Evolutionary conservation across 305 asterid species (phyloP).

Genomic region (Fraxinus floribunda): DNA sequence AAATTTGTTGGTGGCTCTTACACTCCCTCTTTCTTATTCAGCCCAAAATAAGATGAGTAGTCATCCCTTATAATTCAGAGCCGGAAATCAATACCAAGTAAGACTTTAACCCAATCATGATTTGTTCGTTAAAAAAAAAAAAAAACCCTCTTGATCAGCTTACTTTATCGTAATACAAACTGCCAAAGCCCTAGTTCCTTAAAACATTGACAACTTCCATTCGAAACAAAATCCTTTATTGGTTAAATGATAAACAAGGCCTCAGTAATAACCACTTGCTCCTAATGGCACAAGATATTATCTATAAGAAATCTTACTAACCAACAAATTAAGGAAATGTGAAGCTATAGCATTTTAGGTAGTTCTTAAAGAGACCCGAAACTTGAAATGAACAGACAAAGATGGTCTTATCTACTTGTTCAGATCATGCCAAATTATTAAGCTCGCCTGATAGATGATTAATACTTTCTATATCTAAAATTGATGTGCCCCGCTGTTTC

Average conservation of each 20-base stretch:
- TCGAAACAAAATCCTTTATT: background rate
- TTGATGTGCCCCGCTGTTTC: background rate
- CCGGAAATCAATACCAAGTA: background rate
- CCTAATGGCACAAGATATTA: background rate
- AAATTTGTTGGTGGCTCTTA: background rate
- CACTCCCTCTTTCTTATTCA: background rate
- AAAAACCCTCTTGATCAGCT: background rate
- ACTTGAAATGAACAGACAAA: background rate
- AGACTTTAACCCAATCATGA: background rate
- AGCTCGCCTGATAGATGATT: background rate
- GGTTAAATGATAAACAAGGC: background rate
- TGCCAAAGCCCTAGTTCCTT: background rate
- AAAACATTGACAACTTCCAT: background rate
- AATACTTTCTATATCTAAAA: background rate
- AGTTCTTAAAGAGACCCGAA: background rate
- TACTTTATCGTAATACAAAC: background rate
- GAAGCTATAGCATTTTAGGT: background rate
- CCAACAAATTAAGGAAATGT: background rate
- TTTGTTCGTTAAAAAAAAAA: background rate
- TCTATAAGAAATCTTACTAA: background rate
- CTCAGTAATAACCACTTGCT: background rate
- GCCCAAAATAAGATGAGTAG: background rate
- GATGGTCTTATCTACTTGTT: background rate
- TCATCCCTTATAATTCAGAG: background rate
- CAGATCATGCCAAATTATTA: background rate